Base-by-base conservation (phyloP, 139 green algal species). In the Diplosphaera chodatii region DNA sequence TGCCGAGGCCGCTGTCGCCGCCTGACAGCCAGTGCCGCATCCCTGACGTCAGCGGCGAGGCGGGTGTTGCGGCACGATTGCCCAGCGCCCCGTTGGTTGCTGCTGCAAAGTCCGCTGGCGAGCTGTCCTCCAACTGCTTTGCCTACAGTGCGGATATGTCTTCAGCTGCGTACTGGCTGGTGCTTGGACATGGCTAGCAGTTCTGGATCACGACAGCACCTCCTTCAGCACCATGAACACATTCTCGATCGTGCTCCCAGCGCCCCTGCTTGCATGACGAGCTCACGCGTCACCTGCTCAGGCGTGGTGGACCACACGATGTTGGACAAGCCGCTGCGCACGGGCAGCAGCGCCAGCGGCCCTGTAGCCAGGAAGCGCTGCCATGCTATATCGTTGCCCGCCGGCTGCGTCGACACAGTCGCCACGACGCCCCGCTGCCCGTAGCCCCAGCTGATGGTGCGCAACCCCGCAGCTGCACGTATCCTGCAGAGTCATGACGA, bases 351-450 rank as follows among this genome's bases (percentile, higher is more conserved):
- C 4, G 91, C 90, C 33, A 96, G 68, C 0, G 87, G 90, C 10
- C 89, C 91, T 80, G 66, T 87, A 2, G 84, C 84, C 67, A 96
- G 85, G 72, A 96, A 96, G 25, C 87, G 80, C 82, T 95, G 90
- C 82, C 83, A 92, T 2, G 90, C 90, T 55, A 85, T 91, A 20
- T 59, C 40, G 66, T 84, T 82, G n/a, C n/a, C n/a, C 31, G 79
- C 71, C 18, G 15, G 23, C 16, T 64, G 28, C 30, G 78, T 82
- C 0, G 48, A 27, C 25, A 89, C 85, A 1, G 87, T 92, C 0
- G 86, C 88, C 27, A 93, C 87, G 10, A 96, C 40, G 23, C 82
- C 86, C 0, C 83, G 71, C 68, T 92, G 90, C n/a, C 81, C 55
- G 72, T 92, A 91, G 3, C 66, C 65, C 74, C 74, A 82, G 22